Evolutionary conservation across 257 asterid species (phyloP), one percentile per base, ranked within the genome.

Genomic region (Solanum acaule): DNA sequence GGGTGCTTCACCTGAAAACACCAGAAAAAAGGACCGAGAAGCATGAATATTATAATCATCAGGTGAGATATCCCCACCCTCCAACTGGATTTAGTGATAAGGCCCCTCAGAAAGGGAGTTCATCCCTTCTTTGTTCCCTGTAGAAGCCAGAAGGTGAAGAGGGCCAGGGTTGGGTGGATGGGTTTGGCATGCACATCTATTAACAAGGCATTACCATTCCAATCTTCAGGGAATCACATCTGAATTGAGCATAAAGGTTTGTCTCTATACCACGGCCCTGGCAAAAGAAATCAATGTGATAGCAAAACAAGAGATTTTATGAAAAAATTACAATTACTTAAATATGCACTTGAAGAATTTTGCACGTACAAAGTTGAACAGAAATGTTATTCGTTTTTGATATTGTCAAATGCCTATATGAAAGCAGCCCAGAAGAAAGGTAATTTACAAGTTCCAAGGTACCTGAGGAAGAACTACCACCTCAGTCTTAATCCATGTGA

Each of bases 191-290:
- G 85, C 38, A 34, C 85, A 79, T 42, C 65, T 44, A 44, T 25
- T 42, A 79, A 42, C 15, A 44, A 44, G 35, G 25, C 25, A 87
- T 91, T 95, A 96, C 99, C 99, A 97, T 96, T 59, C 96, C 98
- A 90, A 96, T 93, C 91, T 96, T 96, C 91, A 96, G 90, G 89
- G 99, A 96, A 91, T 97, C 99, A 33, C 99, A 96, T 91, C 92
- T 94, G 88, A 97, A 97, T 90, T 92, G 95, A 46, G 99, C 99
- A 77, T 97, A 97, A 67, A 97, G 98, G 93, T 97, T 97, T 16
- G 99, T 97, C 93, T 97, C 99, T 89, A 97, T 90, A 87, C 99
- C 99, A 31, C 99, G 98, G 73, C 99, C 99, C 99, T 96, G 94
- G 65, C 82, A 85, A 84, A 68, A 81, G 40, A 29, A 49, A 31